phyloP scores from a whole-genome alignment of 345 rosid species.

The Capsella bursapastoris region DNA sequence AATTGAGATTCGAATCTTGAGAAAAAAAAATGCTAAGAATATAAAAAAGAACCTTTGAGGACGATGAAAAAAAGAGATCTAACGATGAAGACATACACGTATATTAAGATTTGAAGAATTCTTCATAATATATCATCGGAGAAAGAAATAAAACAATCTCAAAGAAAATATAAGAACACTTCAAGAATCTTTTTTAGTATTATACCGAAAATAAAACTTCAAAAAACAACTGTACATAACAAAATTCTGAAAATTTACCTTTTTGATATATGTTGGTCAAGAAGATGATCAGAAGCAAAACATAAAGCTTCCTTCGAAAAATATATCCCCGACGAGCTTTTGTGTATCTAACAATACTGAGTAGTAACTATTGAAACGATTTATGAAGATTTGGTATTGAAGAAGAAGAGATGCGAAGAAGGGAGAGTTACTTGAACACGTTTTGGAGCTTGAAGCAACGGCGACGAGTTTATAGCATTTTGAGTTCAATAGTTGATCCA shows the following conservation, averaged over 20 bases:
- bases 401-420: slow-evolving; percentile 22
- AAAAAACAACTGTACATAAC: not conserved
- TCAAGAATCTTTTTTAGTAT: not conserved
- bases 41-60: not conserved
- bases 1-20: slow-evolving; percentile 35
- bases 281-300: too few species aligned
- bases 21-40: not conserved
- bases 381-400: slow-evolving; percentile 1
- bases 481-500: not conserved
- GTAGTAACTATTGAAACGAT: not conserved
- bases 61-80: slow-evolving; percentile 34
- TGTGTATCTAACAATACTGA: not conserved
- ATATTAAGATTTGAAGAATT: slow-evolving; percentile 27
- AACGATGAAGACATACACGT: slow-evolving; percentile 34
- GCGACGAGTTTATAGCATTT: slow-evolving; percentile 44
- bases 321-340: not conserved
- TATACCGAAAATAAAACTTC: too few species aligned
- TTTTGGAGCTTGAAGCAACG: slow-evolving; percentile 34
- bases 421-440: slow-evolving; percentile 32
- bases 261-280: not conserved
- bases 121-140: slow-evolving; percentile 21
- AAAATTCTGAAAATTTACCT: slow-evolving; percentile 6
- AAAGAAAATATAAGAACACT: slow-evolving; percentile 21
- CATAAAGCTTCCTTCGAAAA: not conserved
- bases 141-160: too few species aligned